Percentiles rank a stretch among this genome's conserved stretches.
Conservation (phyloP, 2,329 filamentous ascomycete species). For the Cladophialophora chaetospira region DNA sequence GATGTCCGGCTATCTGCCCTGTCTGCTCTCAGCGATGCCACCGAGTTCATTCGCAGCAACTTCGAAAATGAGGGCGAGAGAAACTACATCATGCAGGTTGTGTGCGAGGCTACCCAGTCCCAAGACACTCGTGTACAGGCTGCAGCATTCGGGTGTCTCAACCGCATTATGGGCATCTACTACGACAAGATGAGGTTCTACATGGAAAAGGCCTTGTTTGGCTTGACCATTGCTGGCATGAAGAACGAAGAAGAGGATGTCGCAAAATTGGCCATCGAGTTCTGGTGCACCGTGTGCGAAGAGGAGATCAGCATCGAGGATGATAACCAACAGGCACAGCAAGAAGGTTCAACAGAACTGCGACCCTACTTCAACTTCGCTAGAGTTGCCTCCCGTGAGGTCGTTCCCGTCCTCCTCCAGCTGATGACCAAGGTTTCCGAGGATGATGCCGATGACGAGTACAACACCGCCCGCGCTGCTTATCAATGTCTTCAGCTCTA, state of each 20-base stretch:
- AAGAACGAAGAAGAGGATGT: constrained; percentile 98
- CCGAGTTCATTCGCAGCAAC: constrained; percentile 97
- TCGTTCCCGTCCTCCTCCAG: constrained; percentile 85
- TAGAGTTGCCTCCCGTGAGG: constrained; percentile 86
- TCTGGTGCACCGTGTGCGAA: constrained; percentile 99
- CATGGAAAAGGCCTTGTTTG: constrained; percentile 99
- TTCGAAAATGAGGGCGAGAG: constrained; percentile 99
- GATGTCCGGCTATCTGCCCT: constrained; percentile 94
- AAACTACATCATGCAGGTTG: constrained; percentile 99
- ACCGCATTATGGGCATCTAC: constrained; percentile 98
- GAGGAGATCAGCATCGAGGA: constrained; percentile 98
- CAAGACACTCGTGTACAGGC: constrained; percentile 89
- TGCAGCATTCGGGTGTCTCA: constrained; percentile 93
- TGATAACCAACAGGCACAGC: constrained; percentile 76
- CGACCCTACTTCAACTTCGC: constrained; percentile 96
- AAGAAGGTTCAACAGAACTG: constrained; percentile 78
- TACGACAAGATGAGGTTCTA: constrained; percentile 99
- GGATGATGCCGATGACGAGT: constrained; percentile 94
- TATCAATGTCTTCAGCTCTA: constrained; percentile 98
- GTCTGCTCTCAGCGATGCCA: constrained; percentile 88
- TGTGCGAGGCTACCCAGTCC: constrained; percentile 97
- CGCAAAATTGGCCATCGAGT: constrained; percentile 95
- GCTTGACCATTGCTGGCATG: constrained; percentile 96
- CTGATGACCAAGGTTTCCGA: constrained; percentile 97
- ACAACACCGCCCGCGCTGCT: constrained; percentile 90